Base-by-base conservation (phyloP, 768 basidiomycete genomes). In the Plicaturopsis crispa region DNA sequence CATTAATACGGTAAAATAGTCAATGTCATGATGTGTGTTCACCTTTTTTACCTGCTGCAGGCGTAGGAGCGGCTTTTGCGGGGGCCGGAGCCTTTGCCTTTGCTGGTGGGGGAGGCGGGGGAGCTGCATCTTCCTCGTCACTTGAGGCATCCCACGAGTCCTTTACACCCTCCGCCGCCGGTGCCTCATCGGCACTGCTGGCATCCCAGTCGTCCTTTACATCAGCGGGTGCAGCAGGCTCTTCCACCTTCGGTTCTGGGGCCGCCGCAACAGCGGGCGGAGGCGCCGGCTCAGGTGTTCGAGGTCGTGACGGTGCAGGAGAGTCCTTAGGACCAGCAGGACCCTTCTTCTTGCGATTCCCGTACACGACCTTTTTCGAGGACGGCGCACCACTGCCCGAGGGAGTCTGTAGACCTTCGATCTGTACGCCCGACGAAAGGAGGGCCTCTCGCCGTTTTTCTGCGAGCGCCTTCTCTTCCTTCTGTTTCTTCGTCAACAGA, bases 401-500 rank as follows among this genome's bases (percentile, higher is more conserved):
- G 21, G 62, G 45, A 46, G 84, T 75, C 39, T 89, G 83, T 14
- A 98, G 66, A 43, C 89, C 96, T 51, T 93, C 92, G 43, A 99
- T 84, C 48, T 82, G 80, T 34, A 85, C 84, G 35, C 91, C 92
- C 24, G 87, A 84, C 14, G 87, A 84, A 35, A 98, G 69, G 37
- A 98, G 73, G 2, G 94, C 93, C 55, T 94, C 78, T 55, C 80
- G 86, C 40, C 92, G 81, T 21, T 89, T 77, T 57, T 97, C 93
- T 3, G 90, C 92, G 47, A 80, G 84, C 16, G 85, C 86, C 49
- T 74, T 81, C 57, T 97, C 93, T 53, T 89, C 85, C 60, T 91
- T 94, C 59, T 98, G 93, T 62, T 93, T 96, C 60, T 94, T 92
- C n/a, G 94, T 98, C 35, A 98, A 71, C 18, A 94, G 65, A 33